phyloP scores from a whole-genome alignment of 768 basidiomycete genomes.

The Mycena polygramma region DNA sequence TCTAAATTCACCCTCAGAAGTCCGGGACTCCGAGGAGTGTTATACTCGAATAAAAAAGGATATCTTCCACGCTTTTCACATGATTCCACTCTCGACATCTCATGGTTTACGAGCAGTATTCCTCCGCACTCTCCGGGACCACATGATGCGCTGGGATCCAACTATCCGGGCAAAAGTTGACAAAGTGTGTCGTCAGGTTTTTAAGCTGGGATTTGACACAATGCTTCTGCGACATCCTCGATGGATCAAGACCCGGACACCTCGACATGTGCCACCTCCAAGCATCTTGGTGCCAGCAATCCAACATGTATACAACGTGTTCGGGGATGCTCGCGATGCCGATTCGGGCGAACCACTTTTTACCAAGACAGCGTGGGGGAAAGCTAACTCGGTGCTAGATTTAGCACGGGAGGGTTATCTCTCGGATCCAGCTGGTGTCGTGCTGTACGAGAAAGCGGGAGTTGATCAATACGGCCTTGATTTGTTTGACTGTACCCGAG shows the following conservation, averaged over 20 bases:
- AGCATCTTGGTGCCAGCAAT: conserved; percentile 40
- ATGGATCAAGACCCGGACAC: conserved; percentile 37
- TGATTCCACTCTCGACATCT: conserved; percentile 26
- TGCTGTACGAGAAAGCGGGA: conserved; percentile 37
- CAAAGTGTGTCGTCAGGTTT: conserved; percentile 30
- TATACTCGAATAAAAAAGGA: conserved; percentile 40
- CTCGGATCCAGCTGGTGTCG: conserved; percentile 24
- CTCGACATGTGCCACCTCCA: conserved; percentile 37
- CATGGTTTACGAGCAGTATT: conserved; percentile 41
- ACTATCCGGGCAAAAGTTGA: conserved; percentile 32
- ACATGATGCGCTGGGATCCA: conserved; percentile 43
- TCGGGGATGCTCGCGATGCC: conserved; percentile 39
- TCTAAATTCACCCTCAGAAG: not conserved
- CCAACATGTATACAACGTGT: conserved; percentile 37
- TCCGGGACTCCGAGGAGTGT: too few species aligned
- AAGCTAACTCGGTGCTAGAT: conserved; percentile 38
- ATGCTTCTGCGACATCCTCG: conserved; percentile 16
- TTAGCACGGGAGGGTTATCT: conserved; percentile 40
- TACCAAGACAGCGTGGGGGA: conserved; percentile 26
- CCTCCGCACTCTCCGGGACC: conserved; percentile 40
- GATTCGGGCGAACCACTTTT: conserved; percentile 37
- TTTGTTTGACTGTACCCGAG: conserved; percentile 2
- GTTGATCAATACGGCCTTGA: conserved; percentile 40
- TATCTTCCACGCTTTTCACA: conserved; percentile 43
- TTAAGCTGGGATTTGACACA: conserved; percentile 8